These are phyloP conservation scores for Vanilla planifolia DNA, from an alignment of 106 monocot genomes.

Conservation along the genomic window DNA sequence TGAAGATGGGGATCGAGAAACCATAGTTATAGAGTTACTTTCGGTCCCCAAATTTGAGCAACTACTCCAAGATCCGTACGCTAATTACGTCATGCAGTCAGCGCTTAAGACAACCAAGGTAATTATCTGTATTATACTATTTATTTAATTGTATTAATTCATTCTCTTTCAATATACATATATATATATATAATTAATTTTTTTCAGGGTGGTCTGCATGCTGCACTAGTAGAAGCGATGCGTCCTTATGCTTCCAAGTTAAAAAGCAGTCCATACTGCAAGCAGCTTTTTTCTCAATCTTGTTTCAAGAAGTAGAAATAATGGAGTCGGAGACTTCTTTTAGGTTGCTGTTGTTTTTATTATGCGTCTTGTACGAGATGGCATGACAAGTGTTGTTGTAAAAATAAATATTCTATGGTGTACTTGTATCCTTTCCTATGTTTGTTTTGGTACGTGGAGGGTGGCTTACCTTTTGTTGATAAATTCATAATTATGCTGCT, in stretches of 20 bases:
- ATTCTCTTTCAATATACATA: too few relatives aligned
- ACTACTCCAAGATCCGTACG: conserved; percentile 75
- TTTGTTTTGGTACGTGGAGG: too few relatives aligned
- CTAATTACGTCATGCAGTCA: conserved; percentile 87
- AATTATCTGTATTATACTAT: neutral
- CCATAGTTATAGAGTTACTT: conserved; percentile 61
- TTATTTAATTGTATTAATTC: neutral
- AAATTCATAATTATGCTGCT: too few relatives aligned
- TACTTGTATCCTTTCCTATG: too few relatives aligned
- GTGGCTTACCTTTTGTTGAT: too few relatives aligned
- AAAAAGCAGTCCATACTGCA: conserved; percentile 31
- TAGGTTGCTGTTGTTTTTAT: too few relatives aligned
- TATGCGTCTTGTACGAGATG: too few relatives aligned
- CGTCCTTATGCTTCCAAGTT: conserved; percentile 20
- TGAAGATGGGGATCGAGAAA: conserved; percentile 19
- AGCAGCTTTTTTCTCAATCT: conserved; percentile 30
- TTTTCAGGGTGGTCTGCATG: conserved; percentile 19
- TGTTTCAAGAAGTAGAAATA: too few relatives aligned
- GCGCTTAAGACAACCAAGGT: conserved; percentile 71
- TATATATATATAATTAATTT: neutral
- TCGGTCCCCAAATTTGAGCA: conserved; percentile 45
- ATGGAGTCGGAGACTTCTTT: too few relatives aligned
- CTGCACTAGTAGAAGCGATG: conserved; percentile 24
- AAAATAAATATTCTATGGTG: too few relatives aligned
- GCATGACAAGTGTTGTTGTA: too few relatives aligned